Conservation (phyloP, 1,139 yeast genomes). For the Hanseniaspora sp. region DNA sequence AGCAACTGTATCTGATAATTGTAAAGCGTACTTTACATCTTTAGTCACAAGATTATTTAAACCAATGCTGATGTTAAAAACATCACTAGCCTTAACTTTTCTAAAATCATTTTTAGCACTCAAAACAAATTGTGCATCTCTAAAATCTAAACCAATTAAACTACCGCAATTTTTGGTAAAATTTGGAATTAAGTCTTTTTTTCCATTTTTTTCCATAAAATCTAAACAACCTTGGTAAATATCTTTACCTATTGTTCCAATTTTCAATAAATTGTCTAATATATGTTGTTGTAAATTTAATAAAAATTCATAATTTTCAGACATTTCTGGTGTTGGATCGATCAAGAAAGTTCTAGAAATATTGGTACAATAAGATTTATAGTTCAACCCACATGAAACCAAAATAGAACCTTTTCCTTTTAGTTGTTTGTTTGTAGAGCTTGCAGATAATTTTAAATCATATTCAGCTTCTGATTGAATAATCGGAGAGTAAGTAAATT, state of each 20-base stretch:
- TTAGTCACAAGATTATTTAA: constrained; percentile 52
- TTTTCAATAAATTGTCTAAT: constrained; percentile 43
- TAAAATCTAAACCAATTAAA: constrained; percentile 80
- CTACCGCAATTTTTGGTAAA: constrained; percentile 82
- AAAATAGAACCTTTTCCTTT: constrained; percentile 72
- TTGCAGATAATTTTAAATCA: constrained; percentile 77
- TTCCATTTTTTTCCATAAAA: constrained; percentile 43
- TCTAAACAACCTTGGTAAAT: constrained; percentile 55
- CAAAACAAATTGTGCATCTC: constrained; percentile 67
- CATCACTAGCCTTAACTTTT: constrained; percentile 56
- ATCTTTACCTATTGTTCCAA: constrained; percentile 55
- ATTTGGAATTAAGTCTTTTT: constrained; percentile 52
- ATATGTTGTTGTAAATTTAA: constrained; percentile 57
- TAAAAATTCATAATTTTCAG: constrained; percentile 66
- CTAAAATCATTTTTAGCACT: constrained; percentile 61
- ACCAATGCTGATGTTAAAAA: constrained; percentile 68
- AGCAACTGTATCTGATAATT: constrained; percentile 75
- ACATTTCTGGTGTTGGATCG: constrained; percentile 77
- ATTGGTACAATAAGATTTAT: constrained; percentile 81
- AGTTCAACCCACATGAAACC: constrained; percentile 76
- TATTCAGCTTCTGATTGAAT: constrained; percentile 81
- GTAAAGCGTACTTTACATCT: constrained; percentile 51
- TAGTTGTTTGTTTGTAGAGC: constrained; percentile 54
- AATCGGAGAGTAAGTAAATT: constrained; percentile 92
- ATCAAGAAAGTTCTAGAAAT: constrained; percentile 80